These are phyloP conservation scores for Xeromyces bisporus DNA, from an alignment of 495 filamentous ascomycete genomes.

Conservation along the genomic window DNA sequence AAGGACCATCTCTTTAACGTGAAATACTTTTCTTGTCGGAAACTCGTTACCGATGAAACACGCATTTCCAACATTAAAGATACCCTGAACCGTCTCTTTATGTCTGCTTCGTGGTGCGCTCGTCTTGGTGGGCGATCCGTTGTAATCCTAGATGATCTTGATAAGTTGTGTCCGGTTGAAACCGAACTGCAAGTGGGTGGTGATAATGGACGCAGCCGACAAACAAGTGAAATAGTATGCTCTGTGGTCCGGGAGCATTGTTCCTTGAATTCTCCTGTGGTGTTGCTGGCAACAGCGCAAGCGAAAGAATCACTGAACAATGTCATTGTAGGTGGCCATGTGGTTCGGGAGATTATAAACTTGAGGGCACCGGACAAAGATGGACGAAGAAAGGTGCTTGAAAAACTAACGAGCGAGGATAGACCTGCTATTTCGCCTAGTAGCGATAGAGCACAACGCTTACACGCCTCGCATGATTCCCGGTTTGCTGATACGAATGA, in stretches of 20 bases:
- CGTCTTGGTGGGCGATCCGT: constrained; percentile 65
- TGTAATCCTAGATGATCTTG: constrained; percentile 82
- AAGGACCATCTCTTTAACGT: constrained; percentile 53
- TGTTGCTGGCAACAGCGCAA: constrained; percentile 80
- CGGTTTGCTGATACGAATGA: constrained; percentile 55
- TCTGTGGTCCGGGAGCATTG: constrained; percentile 72
- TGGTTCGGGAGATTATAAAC: constrained; percentile 66
- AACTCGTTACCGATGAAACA: constrained; percentile 72
- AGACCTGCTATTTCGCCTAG: constrained; percentile 22
- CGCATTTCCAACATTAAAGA: constrained; percentile 83
- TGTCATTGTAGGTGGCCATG: constrained; percentile 60
- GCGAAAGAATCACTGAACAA: constrained; percentile 78
- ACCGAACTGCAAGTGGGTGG: constrained; percentile 83
- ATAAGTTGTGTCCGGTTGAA: constrained; percentile 79
- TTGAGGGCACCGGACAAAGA: constrained; percentile 87
- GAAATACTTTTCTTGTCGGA: constrained; percentile 67
- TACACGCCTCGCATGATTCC: constrained; percentile 31
- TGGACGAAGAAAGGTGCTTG: constrained; percentile 62
- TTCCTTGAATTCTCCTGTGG: constrained; percentile 53
- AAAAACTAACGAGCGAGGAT: constrained; percentile 38
- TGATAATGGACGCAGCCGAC: constrained; percentile 79
- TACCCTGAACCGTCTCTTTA: constrained; percentile 63
- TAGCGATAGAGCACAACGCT: constrained; percentile 18
- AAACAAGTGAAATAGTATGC: constrained; percentile 80
- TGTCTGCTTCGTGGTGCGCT: constrained; percentile 76